phyloP scores from a whole-genome alignment of 495 filamentous ascomycete genomes.

The Lepidopterella palustris region DNA sequence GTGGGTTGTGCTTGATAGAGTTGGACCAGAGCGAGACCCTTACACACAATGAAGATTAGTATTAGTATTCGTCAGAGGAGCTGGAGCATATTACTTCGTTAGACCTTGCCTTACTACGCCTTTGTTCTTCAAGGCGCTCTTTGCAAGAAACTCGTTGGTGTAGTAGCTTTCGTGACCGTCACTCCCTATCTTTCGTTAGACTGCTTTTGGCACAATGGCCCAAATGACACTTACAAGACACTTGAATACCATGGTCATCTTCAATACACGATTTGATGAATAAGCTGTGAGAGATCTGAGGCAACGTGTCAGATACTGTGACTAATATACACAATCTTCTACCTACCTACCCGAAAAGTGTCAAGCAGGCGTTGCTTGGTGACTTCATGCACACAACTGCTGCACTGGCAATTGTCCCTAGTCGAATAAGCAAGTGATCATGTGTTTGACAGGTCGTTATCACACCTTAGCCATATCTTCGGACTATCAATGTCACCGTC shows the following conservation, averaged over 20 bases:
- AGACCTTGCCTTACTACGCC: slow-evolving; percentile 17
- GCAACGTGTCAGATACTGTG: slow-evolving; percentile 4
- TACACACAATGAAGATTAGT: not conserved
- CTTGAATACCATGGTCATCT: slow-evolving; percentile 33
- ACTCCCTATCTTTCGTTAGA: slow-evolving; percentile 20
- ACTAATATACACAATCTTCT: not conserved
- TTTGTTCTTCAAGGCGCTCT: not conserved
- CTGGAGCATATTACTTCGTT: not conserved
- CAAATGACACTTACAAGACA: slow-evolving; percentile 39
- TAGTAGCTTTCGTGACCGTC: slow-evolving; percentile 35
- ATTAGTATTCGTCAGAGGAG: not conserved
- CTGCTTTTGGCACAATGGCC: not conserved
- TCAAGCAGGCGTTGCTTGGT: slow-evolving; percentile 70
- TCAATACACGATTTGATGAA: slow-evolving; percentile 33
- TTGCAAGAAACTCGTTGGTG: slow-evolving; percentile 14
- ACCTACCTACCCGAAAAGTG: slow-evolving; percentile 54
- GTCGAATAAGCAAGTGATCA: not conserved
- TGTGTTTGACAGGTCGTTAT: not conserved
- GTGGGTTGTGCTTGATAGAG: slow-evolving; percentile 2
- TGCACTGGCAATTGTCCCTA: slow-evolving; percentile 80
- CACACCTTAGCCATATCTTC: slow-evolving; percentile 29
- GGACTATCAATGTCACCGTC: slow-evolving; percentile 1
- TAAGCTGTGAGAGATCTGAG: slow-evolving; percentile 52
- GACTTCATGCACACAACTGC: slow-evolving; percentile 63
- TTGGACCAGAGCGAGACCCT: not conserved